These are phyloP conservation scores for Solanum piurae DNA, from an alignment of 257 asterid genomes.

Conservation along the genomic window DNA sequence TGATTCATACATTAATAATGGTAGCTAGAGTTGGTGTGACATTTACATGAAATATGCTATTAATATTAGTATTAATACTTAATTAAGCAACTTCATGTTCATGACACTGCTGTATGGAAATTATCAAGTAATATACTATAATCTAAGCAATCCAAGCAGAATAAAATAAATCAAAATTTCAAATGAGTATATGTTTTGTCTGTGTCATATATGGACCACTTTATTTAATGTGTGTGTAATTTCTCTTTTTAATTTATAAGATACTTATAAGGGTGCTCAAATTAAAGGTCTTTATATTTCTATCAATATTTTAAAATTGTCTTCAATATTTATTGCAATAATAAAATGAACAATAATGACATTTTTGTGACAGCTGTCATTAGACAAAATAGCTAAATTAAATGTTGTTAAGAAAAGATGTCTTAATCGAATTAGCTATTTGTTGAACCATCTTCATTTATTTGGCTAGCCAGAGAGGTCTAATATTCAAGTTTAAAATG, in stretches of 20 bases:
- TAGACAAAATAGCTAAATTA: background rate
- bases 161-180: too few relatives aligned
- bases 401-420: background rate
- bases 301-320: too few relatives aligned
- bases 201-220: background rate
- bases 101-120: background rate
- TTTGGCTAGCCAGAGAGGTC: background rate
- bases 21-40: background rate
- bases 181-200: background rate
- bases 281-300: background rate
- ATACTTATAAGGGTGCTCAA: background rate
- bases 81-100: background rate
- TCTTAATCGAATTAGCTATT: background rate
- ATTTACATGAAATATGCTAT: background rate
- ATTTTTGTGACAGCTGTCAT: background rate
- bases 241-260: background rate
- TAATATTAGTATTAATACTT: background rate
- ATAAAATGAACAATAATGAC: background rate
- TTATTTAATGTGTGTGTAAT: background rate
- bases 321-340: too few relatives aligned
- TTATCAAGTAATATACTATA: background rate
- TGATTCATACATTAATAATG: background rate
- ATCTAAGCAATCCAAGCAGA: background rate
- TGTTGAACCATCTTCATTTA: background rate
- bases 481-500: background rate